phyloP scores from a whole-genome alignment of 108 stramenopile genomes.

The Skeletonema tropicum region DNA sequence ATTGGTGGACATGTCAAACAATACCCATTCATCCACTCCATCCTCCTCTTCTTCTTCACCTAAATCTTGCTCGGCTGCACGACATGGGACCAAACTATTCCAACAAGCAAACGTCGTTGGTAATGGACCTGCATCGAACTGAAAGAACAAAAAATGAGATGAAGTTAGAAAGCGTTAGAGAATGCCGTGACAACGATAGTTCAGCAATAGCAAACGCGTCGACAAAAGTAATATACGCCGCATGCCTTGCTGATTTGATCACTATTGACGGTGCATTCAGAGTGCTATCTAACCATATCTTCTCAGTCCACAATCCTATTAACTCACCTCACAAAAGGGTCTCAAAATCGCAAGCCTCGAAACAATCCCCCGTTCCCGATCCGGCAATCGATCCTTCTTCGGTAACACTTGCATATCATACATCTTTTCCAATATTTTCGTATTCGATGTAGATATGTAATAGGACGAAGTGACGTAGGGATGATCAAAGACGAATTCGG shows the following conservation, averaged over 20 bases:
- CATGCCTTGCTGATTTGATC: no score
- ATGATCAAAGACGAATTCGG: constrained; percentile 52
- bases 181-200: no score
- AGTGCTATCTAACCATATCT: no score
- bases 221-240: no score
- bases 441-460: constrained; percentile 41
- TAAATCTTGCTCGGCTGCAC: constrained; percentile 52
- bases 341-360: constrained; percentile 57
- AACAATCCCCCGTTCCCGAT: constrained; percentile 36
- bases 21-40: constrained; percentile 55
- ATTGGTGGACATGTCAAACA: constrained; percentile 40
- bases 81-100: constrained; percentile 61
- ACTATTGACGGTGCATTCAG: no score
- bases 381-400: constrained; percentile 28
- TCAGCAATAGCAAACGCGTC: no score
- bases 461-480: constrained; percentile 57
- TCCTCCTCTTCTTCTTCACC: constrained; percentile 45
- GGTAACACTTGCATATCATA: constrained; percentile 34
- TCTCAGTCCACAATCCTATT: no score
- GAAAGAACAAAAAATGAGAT: no score
- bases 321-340: constrained; percentile 54
- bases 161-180: no score
- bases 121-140: constrained; percentile 62
- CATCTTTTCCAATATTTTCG: constrained; percentile 27
- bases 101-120: constrained; percentile 63